A percentile compares a stretch with the other conserved stretches of the same genome.
Evolutionary conservation across 1,284 basidiomycete species (phyloP).

Genomic region (Cryptococcus deneoformans): DNA sequence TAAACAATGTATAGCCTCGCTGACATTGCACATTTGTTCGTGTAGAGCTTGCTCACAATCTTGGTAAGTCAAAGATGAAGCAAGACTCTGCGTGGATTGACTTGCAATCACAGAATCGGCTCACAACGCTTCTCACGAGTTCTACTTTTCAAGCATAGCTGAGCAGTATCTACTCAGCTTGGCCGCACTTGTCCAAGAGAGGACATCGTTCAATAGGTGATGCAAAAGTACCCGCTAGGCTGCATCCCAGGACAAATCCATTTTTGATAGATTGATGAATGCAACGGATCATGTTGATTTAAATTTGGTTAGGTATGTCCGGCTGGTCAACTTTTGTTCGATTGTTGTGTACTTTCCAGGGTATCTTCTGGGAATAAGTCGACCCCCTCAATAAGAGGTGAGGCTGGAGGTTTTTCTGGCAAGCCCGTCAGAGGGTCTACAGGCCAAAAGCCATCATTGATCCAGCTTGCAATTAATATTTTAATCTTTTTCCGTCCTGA

Average conservation of each 20-base stretch:
- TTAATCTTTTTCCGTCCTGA: constrained; percentile 30
- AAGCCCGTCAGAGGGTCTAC: constrained; percentile 27
- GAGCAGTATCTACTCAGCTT: constrained; percentile 58
- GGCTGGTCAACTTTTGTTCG: background rate
- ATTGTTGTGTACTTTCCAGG: background rate
- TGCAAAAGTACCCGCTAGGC: constrained; percentile 1
- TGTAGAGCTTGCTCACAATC: constrained; percentile 41
- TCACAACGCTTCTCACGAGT: constrained; percentile 67
- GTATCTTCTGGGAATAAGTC: constrained; percentile 9
- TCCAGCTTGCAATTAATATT: constrained; percentile 42
- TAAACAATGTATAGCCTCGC: background rate
- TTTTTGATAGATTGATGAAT: too few species aligned
- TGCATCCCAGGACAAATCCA: background rate
- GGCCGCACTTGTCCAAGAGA: constrained; percentile 3
- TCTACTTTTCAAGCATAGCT: constrained; percentile 88
- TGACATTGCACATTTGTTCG: background rate
- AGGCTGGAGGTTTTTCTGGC: constrained; percentile 24
- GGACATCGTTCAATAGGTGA: background rate
- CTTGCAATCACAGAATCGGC: constrained; percentile 25
- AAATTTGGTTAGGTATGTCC: too few species aligned
- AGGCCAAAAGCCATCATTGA: constrained; percentile 48
- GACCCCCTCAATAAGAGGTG: constrained; percentile 15
- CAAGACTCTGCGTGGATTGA: constrained; percentile 5
- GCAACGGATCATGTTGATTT: background rate
- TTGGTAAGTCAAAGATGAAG: constrained; percentile 18